Conservation (phyloP, 169 alveolate species). For the Plasmodium chabaudi region DNA sequence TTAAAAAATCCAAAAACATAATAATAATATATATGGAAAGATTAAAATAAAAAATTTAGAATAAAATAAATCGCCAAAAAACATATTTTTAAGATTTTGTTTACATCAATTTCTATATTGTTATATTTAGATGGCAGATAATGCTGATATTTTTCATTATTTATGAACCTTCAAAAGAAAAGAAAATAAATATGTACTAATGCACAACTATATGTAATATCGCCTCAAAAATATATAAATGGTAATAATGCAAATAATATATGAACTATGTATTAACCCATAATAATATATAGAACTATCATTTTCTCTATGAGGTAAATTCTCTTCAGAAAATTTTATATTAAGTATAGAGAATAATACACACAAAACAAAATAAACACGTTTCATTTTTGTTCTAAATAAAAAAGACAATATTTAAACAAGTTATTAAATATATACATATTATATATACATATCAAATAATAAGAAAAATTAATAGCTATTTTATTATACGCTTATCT, state of each 20-base stretch:
- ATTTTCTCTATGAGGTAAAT: slow-evolving; percentile 24
- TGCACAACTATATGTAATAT: slow-evolving; percentile 6
- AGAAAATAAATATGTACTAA: not conserved
- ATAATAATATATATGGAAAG: not conserved
- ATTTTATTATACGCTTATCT: no score
- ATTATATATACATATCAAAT: no score
- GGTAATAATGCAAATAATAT: no score
- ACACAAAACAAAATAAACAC: not conserved
- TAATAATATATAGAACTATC: slow-evolving; percentile 70
- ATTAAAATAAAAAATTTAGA: not conserved
- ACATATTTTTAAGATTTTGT: not conserved
- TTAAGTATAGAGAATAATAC: slow-evolving; percentile 27
- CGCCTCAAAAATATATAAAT: not conserved
- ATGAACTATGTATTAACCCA: slow-evolving; percentile 30
- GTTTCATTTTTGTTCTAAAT: slow-evolving; percentile 7
- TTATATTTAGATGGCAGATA: slow-evolving; percentile 63
- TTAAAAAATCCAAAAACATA: slow-evolving; percentile 4
- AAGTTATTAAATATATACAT: no score
- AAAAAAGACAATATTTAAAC: no score
- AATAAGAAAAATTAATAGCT: no score
- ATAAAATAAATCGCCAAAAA: not conserved
- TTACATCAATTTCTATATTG: slow-evolving; percentile 47
- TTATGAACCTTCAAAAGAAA: slow-evolving; percentile 58
- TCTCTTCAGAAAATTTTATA: slow-evolving; percentile 22
- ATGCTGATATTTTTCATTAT: slow-evolving; percentile 72